Conservation (phyloP, 2,329 filamentous ascomycete species). For the Lasiodiplodia sp. region DNA sequence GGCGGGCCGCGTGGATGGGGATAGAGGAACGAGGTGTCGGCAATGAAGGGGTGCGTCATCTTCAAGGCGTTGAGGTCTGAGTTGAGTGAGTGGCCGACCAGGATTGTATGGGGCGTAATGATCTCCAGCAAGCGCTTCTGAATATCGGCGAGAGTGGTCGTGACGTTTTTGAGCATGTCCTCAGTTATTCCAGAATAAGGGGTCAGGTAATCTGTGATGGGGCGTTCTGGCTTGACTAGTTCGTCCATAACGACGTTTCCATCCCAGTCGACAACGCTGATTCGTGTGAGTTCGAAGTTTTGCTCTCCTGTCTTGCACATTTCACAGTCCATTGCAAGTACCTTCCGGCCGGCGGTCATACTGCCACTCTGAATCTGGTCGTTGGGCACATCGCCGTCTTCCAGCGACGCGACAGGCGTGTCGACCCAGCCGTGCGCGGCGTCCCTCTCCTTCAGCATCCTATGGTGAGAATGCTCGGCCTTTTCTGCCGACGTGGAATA, state of each 20-base stretch:
- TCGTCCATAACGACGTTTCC: slow-evolving; percentile 84
- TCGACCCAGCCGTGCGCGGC: slow-evolving; percentile 79
- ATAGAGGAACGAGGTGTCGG: slow-evolving; percentile 90
- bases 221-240: slow-evolving; percentile 85
- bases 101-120: slow-evolving; percentile 74
- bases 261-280: slow-evolving; percentile 88
- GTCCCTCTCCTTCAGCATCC: slow-evolving; percentile 59
- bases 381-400: slow-evolving; percentile 73
- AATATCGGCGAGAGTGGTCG: slow-evolving; percentile 83
- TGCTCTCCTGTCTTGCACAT: slow-evolving; percentile 91
- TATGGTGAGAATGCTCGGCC: slow-evolving; percentile 59
- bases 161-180: slow-evolving; percentile 81
- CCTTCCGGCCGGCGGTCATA: slow-evolving; percentile 78
- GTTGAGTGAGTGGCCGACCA: slow-evolving; percentile 82
- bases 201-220: slow-evolving; percentile 93
- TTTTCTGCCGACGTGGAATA: slow-evolving; percentile 66
- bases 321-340: slow-evolving; percentile 91
- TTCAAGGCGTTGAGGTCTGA: slow-evolving; percentile 84
- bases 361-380: slow-evolving; percentile 79
- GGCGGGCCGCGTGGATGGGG: slow-evolving; percentile 90
- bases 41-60: slow-evolving; percentile 88
- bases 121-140: slow-evolving; percentile 78
- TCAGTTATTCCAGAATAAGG: slow-evolving; percentile 89
- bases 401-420: slow-evolving; percentile 70
- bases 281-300: slow-evolving; percentile 83